These are phyloP conservation scores for Suillus discolor DNA, from an alignment of 768 basidiomycete species.

Conservation along the genomic window DNA sequence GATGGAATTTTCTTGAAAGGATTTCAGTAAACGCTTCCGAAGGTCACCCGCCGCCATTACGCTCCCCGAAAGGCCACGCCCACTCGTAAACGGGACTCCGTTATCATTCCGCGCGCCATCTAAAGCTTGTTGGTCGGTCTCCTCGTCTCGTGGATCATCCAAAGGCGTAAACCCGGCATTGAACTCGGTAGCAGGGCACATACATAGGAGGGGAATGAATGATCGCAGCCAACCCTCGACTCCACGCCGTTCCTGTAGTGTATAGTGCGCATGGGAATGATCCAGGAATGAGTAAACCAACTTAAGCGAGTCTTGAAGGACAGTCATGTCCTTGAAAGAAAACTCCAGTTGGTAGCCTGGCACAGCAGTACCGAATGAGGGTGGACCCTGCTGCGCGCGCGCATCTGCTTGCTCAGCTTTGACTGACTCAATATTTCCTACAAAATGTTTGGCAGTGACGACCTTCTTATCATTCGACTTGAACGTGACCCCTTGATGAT, in stretches of 20 bases:
- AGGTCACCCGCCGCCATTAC: conserved; percentile 67
- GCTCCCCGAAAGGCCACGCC: conserved; percentile 42
- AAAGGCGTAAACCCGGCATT: conserved; percentile 62
- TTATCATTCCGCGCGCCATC: conserved; percentile 16
- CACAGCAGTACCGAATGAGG: conserved; percentile 46
- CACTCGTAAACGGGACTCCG: conserved; percentile 50
- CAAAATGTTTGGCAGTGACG: conserved; percentile 83
- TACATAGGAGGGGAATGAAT: conserved; percentile 84
- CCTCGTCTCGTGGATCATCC: conserved; percentile 46
- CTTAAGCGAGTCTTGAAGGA: conserved; percentile 88
- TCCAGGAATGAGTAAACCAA: conserved; percentile 92
- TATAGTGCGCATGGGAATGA: conserved; percentile 77
- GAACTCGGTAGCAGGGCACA: conserved; percentile 66
- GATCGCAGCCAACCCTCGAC: conserved; percentile 85
- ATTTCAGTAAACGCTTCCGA: conserved; percentile 78
- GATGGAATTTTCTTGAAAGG: conserved; percentile 61
- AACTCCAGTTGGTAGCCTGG: conserved; percentile 79
- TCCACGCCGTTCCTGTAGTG: conserved; percentile 71
- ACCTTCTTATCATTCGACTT: conserved; percentile 95
- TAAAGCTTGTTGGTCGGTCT: conserved; percentile 29
- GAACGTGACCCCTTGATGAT: conserved; percentile 94
- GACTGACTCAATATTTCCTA: conserved; percentile 73
- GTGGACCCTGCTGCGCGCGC: conserved; percentile 27
- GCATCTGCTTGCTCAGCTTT: conserved; percentile 59
- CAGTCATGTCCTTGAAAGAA: conserved; percentile 71